Evolutionary conservation across 1,139 yeast genomes (phyloP), one percentile per base, ranked within the genome.

Genomic region (Suhomyces terraborum): DNA sequence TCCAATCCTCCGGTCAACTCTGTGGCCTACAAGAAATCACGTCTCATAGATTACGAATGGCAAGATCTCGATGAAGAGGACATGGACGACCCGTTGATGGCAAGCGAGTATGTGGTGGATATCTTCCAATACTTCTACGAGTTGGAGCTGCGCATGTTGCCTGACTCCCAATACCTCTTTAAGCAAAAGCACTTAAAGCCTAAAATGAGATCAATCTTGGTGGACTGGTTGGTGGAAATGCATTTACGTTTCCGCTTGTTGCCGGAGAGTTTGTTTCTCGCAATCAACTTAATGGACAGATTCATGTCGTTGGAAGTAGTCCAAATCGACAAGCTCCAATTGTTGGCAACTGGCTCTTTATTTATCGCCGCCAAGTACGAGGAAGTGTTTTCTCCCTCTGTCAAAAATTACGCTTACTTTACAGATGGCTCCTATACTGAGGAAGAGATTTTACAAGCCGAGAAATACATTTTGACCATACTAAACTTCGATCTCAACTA

Each of bases 351-450:
- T 1, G 89, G 96, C 1, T 82, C 95, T 17, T 65, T 93, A 50
- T 88, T 91, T 64, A 86, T 91, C 51, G 96, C 98, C 25, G 93
- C 97, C 18, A 93, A 93, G 66, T 89, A 88, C 61, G 98, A 91
- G 67, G 98, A 91, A 66, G 96, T 91, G 35, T 87, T 87, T 59
- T 80, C 93, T 8, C 98, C 98, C 12, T 82, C 94, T 29, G 88
- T 89, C 42, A 80, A 82, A 53, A 87, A 88, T 66, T 89, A 88
- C 64, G 91, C 95, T 9, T 86, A 85, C 59, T 88, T 88, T 53
- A 86, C 95, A 33, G 96, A 88, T 58, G 86, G 86, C 35, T 86
- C 89, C 17, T 87, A 85, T 52, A 76, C 88, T 8, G 94, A 84
- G 58, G 91, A 85, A 43, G 96, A 88, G 58, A 87, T 91, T 41